Evolutionary conservation across 2,329 filamentous ascomycete genomes (phyloP), one percentile per base, ranked within the genome.

Genomic region (Diaporthe vaccinii): DNA sequence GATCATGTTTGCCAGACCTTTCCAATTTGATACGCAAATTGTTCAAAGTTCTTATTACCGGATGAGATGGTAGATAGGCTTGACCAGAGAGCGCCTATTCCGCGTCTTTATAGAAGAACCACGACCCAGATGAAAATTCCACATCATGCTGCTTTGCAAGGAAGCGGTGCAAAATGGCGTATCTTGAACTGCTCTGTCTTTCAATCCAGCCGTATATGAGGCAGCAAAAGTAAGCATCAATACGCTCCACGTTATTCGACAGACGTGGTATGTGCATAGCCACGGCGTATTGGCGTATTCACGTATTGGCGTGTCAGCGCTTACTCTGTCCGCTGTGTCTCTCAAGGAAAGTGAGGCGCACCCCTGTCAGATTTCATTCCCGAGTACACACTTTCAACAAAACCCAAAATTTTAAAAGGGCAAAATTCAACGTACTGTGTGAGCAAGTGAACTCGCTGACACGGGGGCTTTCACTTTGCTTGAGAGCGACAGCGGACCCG

Each of bases 281-380:
- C 31, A 20, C 6, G 15, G 65, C 65, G 65, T 68, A 68, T 39
- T 10, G 20, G 62, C 65, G 62, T 68, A 68, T 36, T 10, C 12
- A 44, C 61, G 61, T 67, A 67, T 51, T 49, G 36, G 22, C 36
- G 25, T 49, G 22, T 51, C 51, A 67, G 62, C 65, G 65, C 65
- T 68, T 53, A 25, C 44, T 51, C 28, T n/a, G n/a, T 39, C 39
- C 20, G 36, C 36, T 39, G 36, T 39, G 10, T 14, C 36, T 39
- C 36, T 39, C 12, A 14, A 39, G 36, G 12, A 14, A 39, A 39
- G 36, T 39, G 36, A 39, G 36, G 10, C 36, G 2, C 12, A 39
- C 36, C 36, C 36, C 36, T 39, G 36, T 39, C 36, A 12, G 36
- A 39, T 39, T 39, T 39, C 36, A 39, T 39, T 39, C 36, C 36